These are phyloP conservation scores for Hypoxylon sp. DNA, from an alignment of 2,329 filamentous ascomycete species.

Conservation along the genomic window DNA sequence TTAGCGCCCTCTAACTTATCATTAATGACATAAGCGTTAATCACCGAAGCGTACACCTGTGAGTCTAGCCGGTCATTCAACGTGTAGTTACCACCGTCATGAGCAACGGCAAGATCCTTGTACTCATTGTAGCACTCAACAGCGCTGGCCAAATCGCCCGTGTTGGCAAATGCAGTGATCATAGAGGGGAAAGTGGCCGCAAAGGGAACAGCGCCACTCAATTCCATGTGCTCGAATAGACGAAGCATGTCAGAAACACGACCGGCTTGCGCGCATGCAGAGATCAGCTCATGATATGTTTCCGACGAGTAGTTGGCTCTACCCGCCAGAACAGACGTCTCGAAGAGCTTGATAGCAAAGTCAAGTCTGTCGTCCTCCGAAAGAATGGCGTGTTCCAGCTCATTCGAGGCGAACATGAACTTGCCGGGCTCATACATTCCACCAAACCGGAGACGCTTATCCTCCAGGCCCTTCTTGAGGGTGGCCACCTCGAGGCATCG, in stretches of 20 bases:
- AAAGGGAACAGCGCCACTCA: slow-evolving; percentile 76
- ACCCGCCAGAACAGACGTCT: slow-evolving; percentile 74
- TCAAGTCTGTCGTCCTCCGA: slow-evolving; percentile 88
- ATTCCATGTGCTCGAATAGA: slow-evolving; percentile 92
- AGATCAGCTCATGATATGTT: slow-evolving; percentile 87
- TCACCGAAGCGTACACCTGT: slow-evolving; percentile 89
- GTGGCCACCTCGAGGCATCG: slow-evolving; percentile 82
- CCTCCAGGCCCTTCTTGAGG: slow-evolving; percentile 79
- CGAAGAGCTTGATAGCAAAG: slow-evolving; percentile 87
- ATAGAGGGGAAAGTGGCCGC: slow-evolving; percentile 89
- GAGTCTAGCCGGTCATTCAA: slow-evolving; percentile 80
- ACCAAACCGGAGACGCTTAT: slow-evolving; percentile 82
- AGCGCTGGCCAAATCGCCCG: slow-evolving; percentile 85
- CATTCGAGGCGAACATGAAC: slow-evolving; percentile 84
- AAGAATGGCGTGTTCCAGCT: slow-evolving; percentile 87
- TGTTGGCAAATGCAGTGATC: slow-evolving; percentile 91
- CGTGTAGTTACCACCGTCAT: slow-evolving; percentile 78
- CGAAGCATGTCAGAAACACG: slow-evolving; percentile 89
- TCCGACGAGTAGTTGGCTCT: slow-evolving; percentile 78
- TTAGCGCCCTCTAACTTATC: slow-evolving; percentile 84
- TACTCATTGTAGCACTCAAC: slow-evolving; percentile 98
- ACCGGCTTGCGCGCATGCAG: slow-evolving; percentile 85
- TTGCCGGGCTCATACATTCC: slow-evolving; percentile 76
- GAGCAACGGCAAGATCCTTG: slow-evolving; percentile 84
- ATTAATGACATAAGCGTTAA: slow-evolving; percentile 87